Evolutionary conservation across 345 rosid genomes (phyloP).

Genomic region (Eucalyptus victrix): DNA sequence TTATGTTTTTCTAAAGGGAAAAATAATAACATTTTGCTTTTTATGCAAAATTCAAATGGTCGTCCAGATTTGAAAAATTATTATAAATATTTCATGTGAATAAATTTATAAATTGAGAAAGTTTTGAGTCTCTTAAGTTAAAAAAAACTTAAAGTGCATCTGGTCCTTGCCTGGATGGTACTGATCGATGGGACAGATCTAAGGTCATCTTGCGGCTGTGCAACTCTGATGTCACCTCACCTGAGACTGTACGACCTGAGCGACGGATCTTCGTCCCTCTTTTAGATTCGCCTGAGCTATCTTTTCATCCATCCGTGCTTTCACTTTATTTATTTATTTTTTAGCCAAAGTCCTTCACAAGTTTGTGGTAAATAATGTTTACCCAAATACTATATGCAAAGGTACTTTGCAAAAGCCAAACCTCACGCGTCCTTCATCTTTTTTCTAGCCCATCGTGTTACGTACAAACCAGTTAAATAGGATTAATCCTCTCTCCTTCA

Average conservation of each 20-base stretch:
- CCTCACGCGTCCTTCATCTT: not conserved
- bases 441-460: not conserved
- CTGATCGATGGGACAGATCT: not conserved
- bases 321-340: not conserved
- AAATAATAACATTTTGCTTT: not conserved
- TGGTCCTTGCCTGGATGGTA: rapidly evolving
- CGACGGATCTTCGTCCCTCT: not conserved
- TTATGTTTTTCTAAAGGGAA: not conserved
- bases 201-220: not conserved
- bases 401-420: not conserved
- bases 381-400: not conserved
- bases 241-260: not conserved
- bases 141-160: not conserved
- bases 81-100: not conserved
- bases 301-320: not conserved
- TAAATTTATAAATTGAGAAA: not conserved
- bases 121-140: not conserved
- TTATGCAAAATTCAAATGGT: not conserved
- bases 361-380: too few relatives aligned
- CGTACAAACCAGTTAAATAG: not conserved
- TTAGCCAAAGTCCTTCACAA: not conserved
- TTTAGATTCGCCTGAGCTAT: not conserved
- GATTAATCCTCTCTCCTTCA: not conserved
- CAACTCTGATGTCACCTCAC: not conserved
- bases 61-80: not conserved